phyloP scores from a whole-genome alignment of 345 rosid genomes.

The Odontarrhena argentea region DNA sequence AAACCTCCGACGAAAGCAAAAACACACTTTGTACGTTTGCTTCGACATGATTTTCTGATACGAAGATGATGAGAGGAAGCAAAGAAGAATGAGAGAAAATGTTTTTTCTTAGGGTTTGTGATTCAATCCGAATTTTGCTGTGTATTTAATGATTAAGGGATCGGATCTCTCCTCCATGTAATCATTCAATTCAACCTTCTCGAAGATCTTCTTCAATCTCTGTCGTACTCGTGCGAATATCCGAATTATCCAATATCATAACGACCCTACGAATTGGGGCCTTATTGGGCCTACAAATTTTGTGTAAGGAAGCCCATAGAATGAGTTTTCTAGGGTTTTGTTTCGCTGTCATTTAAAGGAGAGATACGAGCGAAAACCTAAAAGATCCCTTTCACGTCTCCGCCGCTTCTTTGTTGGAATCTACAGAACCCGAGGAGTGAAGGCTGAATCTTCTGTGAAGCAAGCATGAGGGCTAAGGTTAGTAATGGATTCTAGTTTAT shows the following conservation, averaged over 20 bases:
- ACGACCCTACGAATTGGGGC: constrained; percentile 1
- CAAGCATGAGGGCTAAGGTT: constrained; percentile 41
- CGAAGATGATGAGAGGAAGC: constrained; percentile 21
- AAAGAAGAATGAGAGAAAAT: neutral
- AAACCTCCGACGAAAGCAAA: constrained; percentile 65
- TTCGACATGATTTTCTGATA: constrained; percentile 38
- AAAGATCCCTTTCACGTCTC: neutral
- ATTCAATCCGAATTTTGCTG: neutral
- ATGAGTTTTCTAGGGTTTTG: constrained; percentile 27
- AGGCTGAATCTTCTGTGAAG: neutral
- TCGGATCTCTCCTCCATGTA: constrained; percentile 1
- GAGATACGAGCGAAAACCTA: neutral
- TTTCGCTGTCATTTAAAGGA: constrained; percentile 13
- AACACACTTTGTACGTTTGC: constrained; percentile 66
- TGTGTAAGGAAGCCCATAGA: constrained; percentile 17
- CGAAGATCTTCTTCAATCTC: neutral
- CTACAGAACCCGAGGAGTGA: neutral
- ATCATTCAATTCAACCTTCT: constrained; percentile 8
- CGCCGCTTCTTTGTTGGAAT: constrained; percentile 30
- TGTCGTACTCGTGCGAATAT: neutral
- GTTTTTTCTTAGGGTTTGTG: constrained; percentile 12
- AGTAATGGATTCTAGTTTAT: constrained; percentile 1
- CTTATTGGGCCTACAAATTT: constrained; percentile 4
- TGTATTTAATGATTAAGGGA: neutral
- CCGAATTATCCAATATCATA: neutral